Percentiles rank a stretch among this genome's conserved stretches.
Evolutionary conservation across 768 basidiomycete species (phyloP).

Genomic region (Tricholoma bakamatsutake): DNA sequence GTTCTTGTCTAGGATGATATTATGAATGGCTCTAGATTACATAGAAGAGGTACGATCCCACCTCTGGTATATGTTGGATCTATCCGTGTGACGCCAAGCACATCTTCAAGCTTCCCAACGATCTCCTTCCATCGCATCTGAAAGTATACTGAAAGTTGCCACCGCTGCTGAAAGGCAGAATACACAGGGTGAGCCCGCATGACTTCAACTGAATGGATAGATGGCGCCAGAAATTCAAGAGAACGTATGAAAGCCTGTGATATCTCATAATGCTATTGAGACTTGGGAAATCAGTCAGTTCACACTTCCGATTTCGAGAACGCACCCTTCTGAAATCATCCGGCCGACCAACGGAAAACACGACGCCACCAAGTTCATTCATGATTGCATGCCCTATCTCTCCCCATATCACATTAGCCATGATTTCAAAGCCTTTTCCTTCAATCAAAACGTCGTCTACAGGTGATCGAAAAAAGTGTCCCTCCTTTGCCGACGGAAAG

Average conservation of each 20-base stretch:
- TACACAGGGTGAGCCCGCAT: constrained; percentile 75
- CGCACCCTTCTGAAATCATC: constrained; percentile 83
- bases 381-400: constrained; percentile 77
- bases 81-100: constrained; percentile 39
- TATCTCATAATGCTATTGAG: constrained; percentile 70
- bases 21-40: not conserved
- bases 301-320: not conserved
- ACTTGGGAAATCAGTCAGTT: not conserved
- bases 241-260: constrained; percentile 78
- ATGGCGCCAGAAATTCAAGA: constrained; percentile 79
- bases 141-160: constrained; percentile 97
- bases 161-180: constrained; percentile 69
- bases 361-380: constrained; percentile 72
- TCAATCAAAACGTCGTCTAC: constrained; percentile 5
- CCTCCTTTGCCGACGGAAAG: constrained; percentile 13
- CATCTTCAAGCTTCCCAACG: constrained; percentile 67
- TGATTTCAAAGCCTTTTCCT: constrained; percentile 64
- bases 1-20: constrained; percentile 23
- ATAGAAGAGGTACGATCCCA: constrained; percentile 15
- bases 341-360: constrained; percentile 92
- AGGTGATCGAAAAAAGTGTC: not conserved
- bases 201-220: constrained; percentile 55
- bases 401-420: constrained; percentile 86
- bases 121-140: constrained; percentile 98
- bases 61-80: constrained; percentile 38